Base-by-base conservation (phyloP, 305 asterid species). In the Coffea humblotiana region DNA sequence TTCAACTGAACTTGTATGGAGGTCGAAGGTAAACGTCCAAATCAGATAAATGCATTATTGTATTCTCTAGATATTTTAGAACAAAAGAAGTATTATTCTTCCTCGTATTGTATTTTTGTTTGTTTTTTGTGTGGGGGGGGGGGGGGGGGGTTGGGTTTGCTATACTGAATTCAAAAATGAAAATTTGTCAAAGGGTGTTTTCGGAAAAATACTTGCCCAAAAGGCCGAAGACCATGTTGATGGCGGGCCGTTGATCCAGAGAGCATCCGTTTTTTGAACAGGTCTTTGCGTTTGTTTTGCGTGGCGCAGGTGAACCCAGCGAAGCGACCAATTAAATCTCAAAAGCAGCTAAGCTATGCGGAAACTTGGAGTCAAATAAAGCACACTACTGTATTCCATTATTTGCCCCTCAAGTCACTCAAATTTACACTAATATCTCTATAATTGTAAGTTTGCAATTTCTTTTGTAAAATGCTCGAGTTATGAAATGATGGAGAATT, bases 201-300 rank as follows among this genome's bases (percentile, higher is more conserved):
- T n/a, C 16, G 35, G 15, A 61, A 61, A 32, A 61, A 23, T 23
- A 23, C 23, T 23, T 61, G 64, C 23, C 6, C 19, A 3, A 40
- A 40, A 40, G 43, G 43, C 43, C 6, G 6, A 3, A 40, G 43
- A 40, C 43, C 43, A 40, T 40, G 43, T 40, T 40, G 47, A 48
- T 27, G 65, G 77, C 27, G 63, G 48, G 64, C 23, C 45, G 35
- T 71, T 63, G 51, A 47, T 64, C 7, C 8, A 16, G 32, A 49
- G 65, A 32, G 32, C 78, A n/a, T 73, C 74, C 56, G 37, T 75
- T 72, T 48, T 40, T 73, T 63, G 66, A 72, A 63, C 25, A 40
- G 72, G 40, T 71, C 73, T 56, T 14, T 72, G 23, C 3, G 32
- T 32, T 51, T 13, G 58, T 64, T 78, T 65, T 78, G 29, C 35